These are phyloP conservation scores for Colletotrichum karsti DNA, from an alignment of 2,329 filamentous ascomycete genomes.

Conservation along the genomic window DNA sequence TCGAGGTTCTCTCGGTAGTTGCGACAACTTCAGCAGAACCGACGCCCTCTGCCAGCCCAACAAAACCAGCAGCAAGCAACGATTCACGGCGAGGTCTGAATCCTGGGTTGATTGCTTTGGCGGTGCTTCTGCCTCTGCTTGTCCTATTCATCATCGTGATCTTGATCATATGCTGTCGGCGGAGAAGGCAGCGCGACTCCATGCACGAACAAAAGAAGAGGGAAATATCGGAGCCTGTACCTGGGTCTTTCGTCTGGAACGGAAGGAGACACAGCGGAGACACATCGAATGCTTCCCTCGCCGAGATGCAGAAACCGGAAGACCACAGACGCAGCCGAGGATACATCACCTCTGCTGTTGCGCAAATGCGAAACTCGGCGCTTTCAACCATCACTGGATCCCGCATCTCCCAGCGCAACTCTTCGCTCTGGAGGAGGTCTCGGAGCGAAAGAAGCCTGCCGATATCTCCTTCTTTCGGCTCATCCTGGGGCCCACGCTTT, in stretches of 20 bases:
- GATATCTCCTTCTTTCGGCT: conserved; percentile 11
- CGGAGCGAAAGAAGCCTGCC: conserved; percentile 12
- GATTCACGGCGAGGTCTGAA: conserved; percentile 1
- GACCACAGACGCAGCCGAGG: conserved; percentile 24
- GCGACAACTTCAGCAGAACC: conserved; percentile 33
- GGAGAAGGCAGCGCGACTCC: conserved; percentile 31
- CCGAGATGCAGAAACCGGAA: conserved; percentile 30
- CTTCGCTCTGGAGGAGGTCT: conserved; percentile 19
- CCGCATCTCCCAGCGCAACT: conserved; percentile 19
- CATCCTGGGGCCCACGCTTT: conserved; percentile 9
- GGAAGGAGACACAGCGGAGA: conserved; percentile 26
- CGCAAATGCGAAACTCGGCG: conserved; percentile 21
- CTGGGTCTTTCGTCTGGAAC: conserved; percentile 38
- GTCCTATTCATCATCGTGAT: conserved; percentile 14
- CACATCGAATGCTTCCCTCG: conserved; percentile 25
- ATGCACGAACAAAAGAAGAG: conserved; percentile 30
- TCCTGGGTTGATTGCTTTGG: conserved; percentile 25
- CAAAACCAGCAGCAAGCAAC: conserved; percentile 31
- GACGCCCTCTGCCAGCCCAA: conserved; percentile 33
- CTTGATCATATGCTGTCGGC: conserved; percentile 38
- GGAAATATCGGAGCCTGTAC: conserved; percentile 41
- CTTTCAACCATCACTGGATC: conserved; percentile 28
- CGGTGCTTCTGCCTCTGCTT: conserved; percentile 24
- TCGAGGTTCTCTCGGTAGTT: conserved; percentile 42
- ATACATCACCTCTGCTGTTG: conserved; percentile 26